phyloP scores from a whole-genome alignment of 129 eudicot genomes.

The Sambucus nigra region DNA sequence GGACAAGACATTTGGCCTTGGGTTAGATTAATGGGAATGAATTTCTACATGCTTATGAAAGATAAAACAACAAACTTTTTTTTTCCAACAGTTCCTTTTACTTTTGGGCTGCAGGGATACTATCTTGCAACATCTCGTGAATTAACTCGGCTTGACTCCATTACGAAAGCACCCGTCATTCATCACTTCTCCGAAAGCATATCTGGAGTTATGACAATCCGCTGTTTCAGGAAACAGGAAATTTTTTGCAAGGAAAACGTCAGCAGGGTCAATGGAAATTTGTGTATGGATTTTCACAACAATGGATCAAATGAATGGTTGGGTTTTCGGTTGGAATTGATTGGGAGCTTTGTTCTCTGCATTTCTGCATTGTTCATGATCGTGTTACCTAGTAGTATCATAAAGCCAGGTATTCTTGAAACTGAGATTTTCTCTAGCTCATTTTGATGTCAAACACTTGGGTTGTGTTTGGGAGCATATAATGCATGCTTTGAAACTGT shows the following conservation, averaged over 20 bases:
- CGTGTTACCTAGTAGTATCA: slow-evolving; percentile 76
- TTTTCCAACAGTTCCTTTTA: neutral
- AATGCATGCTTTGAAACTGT: too few species aligned
- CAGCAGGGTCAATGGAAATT: slow-evolving; percentile 50
- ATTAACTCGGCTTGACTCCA: slow-evolving; percentile 78
- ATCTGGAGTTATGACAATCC: slow-evolving; percentile 81
- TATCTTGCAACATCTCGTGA: slow-evolving; percentile 87
- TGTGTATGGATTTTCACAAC: slow-evolving; percentile 85
- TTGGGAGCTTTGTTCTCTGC: slow-evolving; percentile 87
- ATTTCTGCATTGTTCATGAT: slow-evolving; percentile 79
- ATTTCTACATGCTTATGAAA: neutral
- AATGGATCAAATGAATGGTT: slow-evolving; percentile 86
- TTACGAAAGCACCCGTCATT: slow-evolving; percentile 91
- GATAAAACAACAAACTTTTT: neutral
- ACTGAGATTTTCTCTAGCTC: neutral
- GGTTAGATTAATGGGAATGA: neutral
- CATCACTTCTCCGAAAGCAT: slow-evolving; percentile 93
- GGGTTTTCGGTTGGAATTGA: slow-evolving; percentile 77
- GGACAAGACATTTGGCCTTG: too few species aligned
- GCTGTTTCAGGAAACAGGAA: slow-evolving; percentile 72
- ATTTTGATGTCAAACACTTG: neutral
- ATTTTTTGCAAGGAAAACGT: slow-evolving; percentile 54
- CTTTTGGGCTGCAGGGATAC: slow-evolving; percentile 44
- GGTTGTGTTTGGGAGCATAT: too few species aligned
- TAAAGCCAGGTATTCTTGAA: slow-evolving; percentile 95